Percentiles rank a stretch among this genome's conserved stretches.
Conservation (phyloP, 1,139 yeast species). For the Candida pseudoviswanathii region DNA sequence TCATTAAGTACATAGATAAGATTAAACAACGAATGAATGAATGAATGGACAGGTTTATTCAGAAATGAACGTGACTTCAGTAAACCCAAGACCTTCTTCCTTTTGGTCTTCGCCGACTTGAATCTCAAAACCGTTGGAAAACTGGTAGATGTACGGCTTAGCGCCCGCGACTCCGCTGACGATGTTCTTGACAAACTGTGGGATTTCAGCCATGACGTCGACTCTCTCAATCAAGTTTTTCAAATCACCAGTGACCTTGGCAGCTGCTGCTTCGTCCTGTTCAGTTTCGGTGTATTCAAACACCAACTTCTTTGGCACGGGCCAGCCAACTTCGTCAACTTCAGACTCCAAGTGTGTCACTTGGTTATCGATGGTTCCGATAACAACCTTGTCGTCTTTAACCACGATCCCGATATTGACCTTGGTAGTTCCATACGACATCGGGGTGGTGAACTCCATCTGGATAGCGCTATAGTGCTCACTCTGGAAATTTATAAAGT, state of each 20-base stretch:
- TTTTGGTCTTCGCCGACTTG: slow-evolving; percentile 30
- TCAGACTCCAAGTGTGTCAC: slow-evolving; percentile 61
- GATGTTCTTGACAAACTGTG: slow-evolving; percentile 88
- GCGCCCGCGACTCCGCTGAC: slow-evolving; percentile 96
- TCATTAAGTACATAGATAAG: not conserved
- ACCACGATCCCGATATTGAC: slow-evolving; percentile 81
- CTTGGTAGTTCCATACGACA: slow-evolving; percentile 78
- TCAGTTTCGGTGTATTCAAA: slow-evolving; percentile 54
- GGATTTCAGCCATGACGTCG: slow-evolving; percentile 97
- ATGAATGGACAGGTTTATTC: slow-evolving; percentile 25
- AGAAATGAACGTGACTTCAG: slow-evolving; percentile 79
- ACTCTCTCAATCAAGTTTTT: slow-evolving; percentile 76
- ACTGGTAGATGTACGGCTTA: slow-evolving; percentile 93
- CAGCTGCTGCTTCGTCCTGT: slow-evolving; percentile 21
- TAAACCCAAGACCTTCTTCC: slow-evolving; percentile 73
- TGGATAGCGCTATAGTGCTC: slow-evolving; percentile 71
- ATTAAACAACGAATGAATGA: not conserved
- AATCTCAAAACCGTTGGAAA: slow-evolving; percentile 57
- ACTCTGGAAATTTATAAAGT: slow-evolving; percentile 87
- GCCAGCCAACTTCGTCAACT: slow-evolving; percentile 84
- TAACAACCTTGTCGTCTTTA: slow-evolving; percentile 61
- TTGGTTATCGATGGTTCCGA: slow-evolving; percentile 67
- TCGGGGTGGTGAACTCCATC: slow-evolving; percentile 97
- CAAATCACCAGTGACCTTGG: slow-evolving; percentile 58
- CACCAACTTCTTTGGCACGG: slow-evolving; percentile 70